Base-by-base conservation (phyloP, 331 rosid species). In the Arachis monticola region DNA sequence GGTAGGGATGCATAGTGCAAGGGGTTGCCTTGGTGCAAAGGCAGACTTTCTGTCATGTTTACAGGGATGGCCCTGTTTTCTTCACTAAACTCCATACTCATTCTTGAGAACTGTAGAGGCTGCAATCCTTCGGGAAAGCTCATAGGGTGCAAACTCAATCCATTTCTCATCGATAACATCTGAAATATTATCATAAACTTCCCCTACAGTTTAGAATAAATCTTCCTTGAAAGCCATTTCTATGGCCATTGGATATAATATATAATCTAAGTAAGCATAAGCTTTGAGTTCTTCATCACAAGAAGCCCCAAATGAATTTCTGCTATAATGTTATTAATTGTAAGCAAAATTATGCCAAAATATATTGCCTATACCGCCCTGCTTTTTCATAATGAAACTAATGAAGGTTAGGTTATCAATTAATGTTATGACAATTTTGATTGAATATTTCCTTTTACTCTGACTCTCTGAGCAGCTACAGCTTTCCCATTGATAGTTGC, bases 141-240 rank as follows among this genome's bases (percentile, higher is more conserved):
- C 90, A 88, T 77, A 0, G 96, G 87, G 80, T 83, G 91, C 90
- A 88, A 70, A 79, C 87, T 88, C 82, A 85, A 81, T 30, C 97
- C 94, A 55, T 92, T 90, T 82, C 94, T 88, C 92, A 92, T 87
- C 11, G 96, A 76, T 62, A 92, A 79, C 92, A 92, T 92, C 96
- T 92, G 88, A 83, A 85, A 82, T 79, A 10, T 6, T 50, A 64
- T 65, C 79, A 76, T 55, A 30, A 77, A 10, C 46, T 8, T 70
- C 31, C 45, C 59, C 35, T 58, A 2, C 12, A 44, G 64, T 13
- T 81, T 69, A 50, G 48, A 8, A 70, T 41, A 55, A 40, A 27
- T 51, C 59, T 64, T 44, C 59, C 44, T 40, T 58, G 57, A 64
- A 35, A 40, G 22, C 52, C 30, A 14, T 70, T 70, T 55, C 66